These are phyloP conservation scores for Leersia perrieri DNA, from an alignment of 176 grass and related monocot species.

Conservation along the genomic window DNA sequence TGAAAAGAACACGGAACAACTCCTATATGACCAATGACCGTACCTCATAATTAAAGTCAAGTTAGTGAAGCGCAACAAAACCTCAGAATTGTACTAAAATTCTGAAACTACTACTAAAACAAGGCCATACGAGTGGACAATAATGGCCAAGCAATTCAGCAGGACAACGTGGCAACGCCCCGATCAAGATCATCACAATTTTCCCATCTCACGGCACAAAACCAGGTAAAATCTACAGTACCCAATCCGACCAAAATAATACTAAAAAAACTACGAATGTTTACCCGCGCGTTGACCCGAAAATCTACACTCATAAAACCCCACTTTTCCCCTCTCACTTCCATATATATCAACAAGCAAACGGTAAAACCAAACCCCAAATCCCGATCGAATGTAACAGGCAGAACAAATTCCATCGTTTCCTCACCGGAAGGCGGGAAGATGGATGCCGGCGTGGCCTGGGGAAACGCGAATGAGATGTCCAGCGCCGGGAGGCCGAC, in stretches of 20 bases:
- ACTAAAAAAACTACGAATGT: no score
- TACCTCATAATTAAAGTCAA: not conserved
- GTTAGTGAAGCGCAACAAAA: not conserved
- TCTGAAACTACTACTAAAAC: not conserved
- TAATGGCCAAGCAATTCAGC: not conserved
- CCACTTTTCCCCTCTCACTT: not conserved
- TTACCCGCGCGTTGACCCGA: not conserved
- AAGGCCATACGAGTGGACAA: not conserved
- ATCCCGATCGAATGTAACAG: not conserved
- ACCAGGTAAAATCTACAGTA: not conserved
- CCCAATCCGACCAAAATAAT: not conserved
- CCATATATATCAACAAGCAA: not conserved
- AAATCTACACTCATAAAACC: not conserved
- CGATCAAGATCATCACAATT: not conserved
- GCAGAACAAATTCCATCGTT: not conserved
- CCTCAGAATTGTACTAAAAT: not conserved
- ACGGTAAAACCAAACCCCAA: not conserved
- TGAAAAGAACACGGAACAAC: not conserved
- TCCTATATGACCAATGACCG: not conserved
- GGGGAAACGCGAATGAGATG: slow-evolving; percentile 52
- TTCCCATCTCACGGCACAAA: not conserved
- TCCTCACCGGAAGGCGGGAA: slow-evolving; percentile 55
- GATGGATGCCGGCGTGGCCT: slow-evolving; percentile 56
- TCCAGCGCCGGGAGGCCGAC: slow-evolving; percentile 38
- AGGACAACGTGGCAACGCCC: not conserved